A percentile compares a stretch with the other conserved stretches of the same genome.
Evolutionary conservation across 2,329 filamentous ascomycete species (phyloP).

Genomic region (Pseudogymnoascus sp.): DNA sequence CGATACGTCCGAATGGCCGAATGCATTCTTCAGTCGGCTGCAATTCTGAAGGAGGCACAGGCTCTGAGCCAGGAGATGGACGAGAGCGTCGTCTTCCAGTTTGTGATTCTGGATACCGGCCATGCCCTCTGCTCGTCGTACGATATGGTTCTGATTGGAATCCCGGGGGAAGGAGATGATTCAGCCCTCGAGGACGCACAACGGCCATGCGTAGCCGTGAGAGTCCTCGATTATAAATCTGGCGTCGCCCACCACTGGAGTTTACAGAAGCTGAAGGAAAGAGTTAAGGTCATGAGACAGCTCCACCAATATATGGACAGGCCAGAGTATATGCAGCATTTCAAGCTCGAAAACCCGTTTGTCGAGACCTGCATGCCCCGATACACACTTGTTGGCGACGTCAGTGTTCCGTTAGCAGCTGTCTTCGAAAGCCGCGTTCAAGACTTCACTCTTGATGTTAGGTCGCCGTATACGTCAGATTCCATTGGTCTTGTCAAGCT

Average conservation of each 20-base stretch:
- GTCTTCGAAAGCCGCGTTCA: slow-evolving; percentile 94
- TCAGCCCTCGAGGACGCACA: slow-evolving; percentile 68
- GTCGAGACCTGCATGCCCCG: slow-evolving; percentile 84
- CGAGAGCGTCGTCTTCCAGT: slow-evolving; percentile 89
- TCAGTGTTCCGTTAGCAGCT: slow-evolving; percentile 81
- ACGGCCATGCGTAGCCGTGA: slow-evolving; percentile 85
- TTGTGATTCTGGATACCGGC: slow-evolving; percentile 81
- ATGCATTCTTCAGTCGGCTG: slow-evolving; percentile 78
- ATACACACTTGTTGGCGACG: slow-evolving; percentile 87
- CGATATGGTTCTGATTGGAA: slow-evolving; percentile 88
- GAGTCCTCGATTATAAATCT: slow-evolving; percentile 86
- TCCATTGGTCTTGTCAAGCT: slow-evolving; percentile 86
- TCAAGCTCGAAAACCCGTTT: slow-evolving; percentile 89
- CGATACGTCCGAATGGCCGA: slow-evolving; percentile 94
- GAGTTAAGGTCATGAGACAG: slow-evolving; percentile 87
- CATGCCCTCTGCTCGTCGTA: slow-evolving; percentile 90
- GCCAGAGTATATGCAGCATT: slow-evolving; percentile 88
- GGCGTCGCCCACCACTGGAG: slow-evolving; percentile 89
- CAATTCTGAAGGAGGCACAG: slow-evolving; percentile 87
- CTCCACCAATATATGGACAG: slow-evolving; percentile 95
- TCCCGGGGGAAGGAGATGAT: slow-evolving; percentile 78
- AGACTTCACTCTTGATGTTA: slow-evolving; percentile 84
- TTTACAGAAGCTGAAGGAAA: slow-evolving; percentile 79
- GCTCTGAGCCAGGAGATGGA: slow-evolving; percentile 97
- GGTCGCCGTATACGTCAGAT: slow-evolving; percentile 86